Evolutionary conservation across 2,329 filamentous ascomycete species (phyloP).

Genomic region (Zarea fungicola): DNA sequence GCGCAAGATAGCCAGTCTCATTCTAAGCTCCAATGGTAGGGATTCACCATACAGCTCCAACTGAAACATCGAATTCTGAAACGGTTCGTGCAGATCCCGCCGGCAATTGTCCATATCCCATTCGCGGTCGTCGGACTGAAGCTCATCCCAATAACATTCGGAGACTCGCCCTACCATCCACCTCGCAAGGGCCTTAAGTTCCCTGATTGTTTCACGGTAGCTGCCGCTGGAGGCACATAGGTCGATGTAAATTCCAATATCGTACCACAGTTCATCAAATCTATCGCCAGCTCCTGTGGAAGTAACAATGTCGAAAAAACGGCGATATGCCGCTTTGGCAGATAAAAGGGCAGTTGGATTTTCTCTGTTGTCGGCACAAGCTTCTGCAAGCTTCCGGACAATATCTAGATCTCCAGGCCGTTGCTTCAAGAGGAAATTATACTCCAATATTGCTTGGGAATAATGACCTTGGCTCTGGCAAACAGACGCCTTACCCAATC

Average conservation of each 20-base stretch:
- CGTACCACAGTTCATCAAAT: constrained; percentile 61
- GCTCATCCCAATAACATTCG: constrained; percentile 73
- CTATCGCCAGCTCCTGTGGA: constrained; percentile 27
- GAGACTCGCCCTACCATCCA: constrained; percentile 74
- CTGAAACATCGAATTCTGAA: constrained; percentile 47
- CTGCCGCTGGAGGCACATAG: constrained; percentile 62
- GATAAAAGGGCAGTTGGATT: constrained; percentile 31
- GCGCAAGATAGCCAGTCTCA: constrained; percentile 81
- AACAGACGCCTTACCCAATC: constrained; percentile 55
- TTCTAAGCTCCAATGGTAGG: constrained; percentile 74
- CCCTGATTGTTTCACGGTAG: constrained; percentile 60
- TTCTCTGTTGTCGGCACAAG: constrained; percentile 48
- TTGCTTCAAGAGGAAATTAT: constrained; percentile 48
- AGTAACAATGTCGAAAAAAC: constrained; percentile 40
- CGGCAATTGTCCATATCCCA: constrained; percentile 75
- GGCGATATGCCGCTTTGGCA: constrained; percentile 45
- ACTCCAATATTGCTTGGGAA: constrained; percentile 51
- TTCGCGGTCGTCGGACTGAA: constrained; percentile 73
- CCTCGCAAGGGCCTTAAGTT: constrained; percentile 67
- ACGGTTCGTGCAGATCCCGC: constrained; percentile 57
- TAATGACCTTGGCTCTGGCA: constrained; percentile 51
- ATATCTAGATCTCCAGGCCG: constrained; percentile 49
- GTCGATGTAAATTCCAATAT: constrained; percentile 81
- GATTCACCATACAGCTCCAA: constrained; percentile 61
- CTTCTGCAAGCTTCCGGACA: constrained; percentile 52